These are phyloP conservation scores for Medicago arabica DNA, from an alignment of 306 rosid genomes.

Conservation along the genomic window DNA sequence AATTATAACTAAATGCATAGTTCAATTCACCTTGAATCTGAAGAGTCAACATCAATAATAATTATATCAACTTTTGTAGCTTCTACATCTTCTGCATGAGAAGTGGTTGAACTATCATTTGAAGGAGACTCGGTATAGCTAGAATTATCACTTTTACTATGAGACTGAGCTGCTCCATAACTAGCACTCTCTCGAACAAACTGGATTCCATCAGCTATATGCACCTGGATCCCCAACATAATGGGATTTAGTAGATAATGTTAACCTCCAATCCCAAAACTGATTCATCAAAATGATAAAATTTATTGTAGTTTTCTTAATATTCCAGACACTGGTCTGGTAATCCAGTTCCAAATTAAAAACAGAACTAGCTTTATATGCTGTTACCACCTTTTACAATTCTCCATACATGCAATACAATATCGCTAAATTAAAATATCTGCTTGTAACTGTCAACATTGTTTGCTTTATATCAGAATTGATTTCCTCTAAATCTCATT, in stretches of 20 bases:
- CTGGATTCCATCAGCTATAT: conserved; percentile 85
- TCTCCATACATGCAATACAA: conserved; percentile 7
- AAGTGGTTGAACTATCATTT: conserved; percentile 42
- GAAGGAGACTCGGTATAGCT: conserved; percentile 32
- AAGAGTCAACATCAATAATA: conserved; percentile 89
- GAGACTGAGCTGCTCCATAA: conserved; percentile 38
- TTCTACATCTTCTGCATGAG: conserved; percentile 45
- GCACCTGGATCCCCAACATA: conserved; percentile 68
- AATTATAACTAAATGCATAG: conserved; percentile 27
- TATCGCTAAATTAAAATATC: conserved; percentile 5
- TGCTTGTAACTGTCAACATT: not conserved
- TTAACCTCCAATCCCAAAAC: conserved; percentile 7
- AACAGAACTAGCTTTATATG: not conserved
- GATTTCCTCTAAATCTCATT: not conserved
- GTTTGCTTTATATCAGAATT: not conserved
- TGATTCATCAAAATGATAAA: conserved; percentile 29
- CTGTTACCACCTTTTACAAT: conserved; percentile 21
- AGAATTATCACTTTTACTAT: conserved; percentile 21
- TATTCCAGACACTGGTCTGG: not conserved
- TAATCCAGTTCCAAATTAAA: not conserved
- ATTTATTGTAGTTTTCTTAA: not conserved
- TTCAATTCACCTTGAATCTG: conserved; percentile 77
- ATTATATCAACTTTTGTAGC: conserved; percentile 68
- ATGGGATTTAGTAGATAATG: conserved; percentile 27
- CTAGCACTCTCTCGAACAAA: conserved; percentile 58